phyloP scores from a whole-genome alignment of 31 red algal genomes.

The Asparagopsis taxiformis region DNA sequence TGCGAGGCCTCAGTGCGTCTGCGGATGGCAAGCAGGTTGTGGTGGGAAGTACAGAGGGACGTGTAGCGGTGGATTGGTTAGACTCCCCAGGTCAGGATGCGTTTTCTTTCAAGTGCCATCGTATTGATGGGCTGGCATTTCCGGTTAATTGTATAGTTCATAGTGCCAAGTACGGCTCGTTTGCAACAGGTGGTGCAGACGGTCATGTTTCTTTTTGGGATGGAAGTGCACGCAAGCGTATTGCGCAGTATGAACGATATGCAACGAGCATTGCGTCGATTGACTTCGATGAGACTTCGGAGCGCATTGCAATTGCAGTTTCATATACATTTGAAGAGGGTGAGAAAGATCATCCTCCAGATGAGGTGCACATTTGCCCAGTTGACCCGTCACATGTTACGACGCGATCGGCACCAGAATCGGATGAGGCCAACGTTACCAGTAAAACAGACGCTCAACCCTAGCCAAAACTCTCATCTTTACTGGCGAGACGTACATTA shows the following conservation, averaged over 20 bases:
- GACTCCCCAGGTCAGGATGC: conserved; percentile 1
- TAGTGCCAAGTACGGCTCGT: conserved; percentile 48
- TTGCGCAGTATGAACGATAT: conserved; percentile 45
- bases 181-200: conserved; percentile 75
- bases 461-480: too few relatives aligned
- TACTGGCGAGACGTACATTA: too few relatives aligned
- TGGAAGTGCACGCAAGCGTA: conserved; percentile 61
- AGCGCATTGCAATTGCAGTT: conserved; percentile 60
- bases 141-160: conserved; percentile 67
- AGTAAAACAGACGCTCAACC: neutral
- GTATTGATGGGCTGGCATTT: conserved; percentile 48
- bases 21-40: conserved; percentile 43
- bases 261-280: conserved; percentile 62
- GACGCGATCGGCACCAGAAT: conserved; percentile 4
- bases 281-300: conserved; percentile 27
- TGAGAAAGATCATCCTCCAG: conserved; percentile 66
- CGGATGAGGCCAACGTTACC: neutral
- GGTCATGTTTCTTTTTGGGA: conserved; percentile 77
- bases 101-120: conserved; percentile 80
- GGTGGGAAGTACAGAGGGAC: conserved; percentile 73
- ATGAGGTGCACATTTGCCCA: conserved; percentile 45
- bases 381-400: conserved; percentile 45
- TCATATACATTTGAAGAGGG: conserved; percentile 83
- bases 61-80: conserved; percentile 60
- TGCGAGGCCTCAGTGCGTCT: conserved; percentile 48